Base-by-base conservation (phyloP, 306 rosid genomes). In the Bauhinia variegata region DNA sequence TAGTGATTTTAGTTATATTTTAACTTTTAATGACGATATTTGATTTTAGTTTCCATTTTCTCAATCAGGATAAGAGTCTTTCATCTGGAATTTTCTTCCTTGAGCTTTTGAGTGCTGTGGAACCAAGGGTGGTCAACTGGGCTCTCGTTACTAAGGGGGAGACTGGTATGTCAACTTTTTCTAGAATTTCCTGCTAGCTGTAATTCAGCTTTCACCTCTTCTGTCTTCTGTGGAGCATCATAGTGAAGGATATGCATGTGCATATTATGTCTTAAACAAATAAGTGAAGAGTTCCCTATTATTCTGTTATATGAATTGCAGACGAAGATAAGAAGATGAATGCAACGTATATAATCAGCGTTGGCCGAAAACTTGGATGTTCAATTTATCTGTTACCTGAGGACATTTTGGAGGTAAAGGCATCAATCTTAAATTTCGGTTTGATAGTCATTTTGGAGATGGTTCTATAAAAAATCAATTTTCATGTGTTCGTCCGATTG, bases 101-200 rank as follows among this genome's bases (percentile, higher is more conserved):
- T 3, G 99, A 93, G 75, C 99, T 93, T 82, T 87, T 93, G 78
- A 86, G 90, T 73, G 75, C 97, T 49, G 97, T 90, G 75, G 99
- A 93, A 87, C 81, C 99, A 62, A 88, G 99, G 82, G 99, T 93
- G 82, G 97, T 93, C 61, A 93, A 93, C 68, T 93, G 99, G 99
- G 87, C 85, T 74, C 88, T 93, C 63, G 97, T 91, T 56, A 93
- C 99, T 8, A 86, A 82, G 74, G 99, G 99, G 72, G 99, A 93
- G 70, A 93, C 88, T 56, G 99, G 97, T 90, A 78, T 32, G 84
- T 52, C 68, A 67, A 57, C 54, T 68, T 71, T 56, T 38, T 32
- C 60, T 32, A 23, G 28, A 23, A 23, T 23, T 23, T 37, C 8
- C 55, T 15, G 60, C 47, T 37, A 8, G 42, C 59, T 37, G 6